Evolutionary conservation across 2,329 filamentous ascomycete species (phyloP), one percentile per base, ranked within the genome.

Genomic region (Xylaria polymorpha): DNA sequence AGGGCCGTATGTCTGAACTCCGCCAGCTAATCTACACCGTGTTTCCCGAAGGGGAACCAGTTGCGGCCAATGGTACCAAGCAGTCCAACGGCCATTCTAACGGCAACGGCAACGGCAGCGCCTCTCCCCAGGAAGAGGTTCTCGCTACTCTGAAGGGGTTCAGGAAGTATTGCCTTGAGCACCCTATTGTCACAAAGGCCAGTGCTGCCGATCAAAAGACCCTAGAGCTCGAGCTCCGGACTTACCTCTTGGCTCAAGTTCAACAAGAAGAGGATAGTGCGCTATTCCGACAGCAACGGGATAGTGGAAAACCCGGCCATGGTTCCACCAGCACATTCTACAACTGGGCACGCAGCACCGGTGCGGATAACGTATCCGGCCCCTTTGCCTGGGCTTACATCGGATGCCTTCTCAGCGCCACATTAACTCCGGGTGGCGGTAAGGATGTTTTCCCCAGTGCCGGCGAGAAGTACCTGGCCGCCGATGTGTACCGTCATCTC

Each of bases 301-400:
- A 57, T 2, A 57, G 51, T 32, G 61, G 58, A 39, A 65, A 70
- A 6, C 53, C 67, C 5, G 67, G 61, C 1, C 12, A 50, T 10
- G 61, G 61, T 46, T 68, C 64, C 35, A 68, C 50, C 32, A 70
- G 46, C 32, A 71, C 70, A 20, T 73, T 72, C 56, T 72, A 66
- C 68, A 56, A 62, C 53, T 74, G 72, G 70, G 70, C 69, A 50
- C 68, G 67, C 37, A 72, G 66, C 46, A 72, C 73, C 22, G 64
- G 68, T 18, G 60, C 68, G 14, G 67, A 71, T 53, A 71, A 74
- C 44, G 66, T 70, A 20, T 71, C 72, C 1, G 65, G 71, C 32
- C 67, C 69, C 12, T 72, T 67, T 29, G 65, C 72, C 18, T 74
- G 68, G 63, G 69, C 71, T 25, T 73, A 70, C 53, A 67, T 71